Base-by-base conservation (phyloP, 2,329 filamentous ascomycete genomes). In the Madurella mycetomatis region DNA sequence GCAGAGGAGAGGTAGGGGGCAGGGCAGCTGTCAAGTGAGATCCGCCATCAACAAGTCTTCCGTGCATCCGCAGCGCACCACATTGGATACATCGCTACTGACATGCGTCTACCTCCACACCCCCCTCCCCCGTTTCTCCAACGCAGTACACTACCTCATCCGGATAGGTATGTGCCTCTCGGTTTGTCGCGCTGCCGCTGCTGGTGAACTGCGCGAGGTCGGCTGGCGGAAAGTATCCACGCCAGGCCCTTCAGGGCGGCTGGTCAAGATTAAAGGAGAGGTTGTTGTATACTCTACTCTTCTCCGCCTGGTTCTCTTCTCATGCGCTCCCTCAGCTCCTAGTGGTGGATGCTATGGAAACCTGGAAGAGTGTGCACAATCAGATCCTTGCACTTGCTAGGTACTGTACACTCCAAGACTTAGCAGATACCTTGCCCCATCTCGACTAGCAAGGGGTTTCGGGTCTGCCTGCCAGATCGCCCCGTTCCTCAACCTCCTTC, bases 401-500 rank as follows among this genome's bases (percentile, higher is more conserved):
- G 40, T 45, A 41, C 45, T n/a, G n/a, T n/a, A n/a, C n/a, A n/a
- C n/a, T n/a, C n/a, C n/a, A 9, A 17, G 39, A 49, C 57, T 52
- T 44, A 54, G 46, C 53, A 40, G 47, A 55, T 52, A 56, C 56
- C 57, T 53, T 56, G 55, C 57, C 58, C 61, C 64, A 63, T 66
- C 58, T 60, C 51, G 56, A 64, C 58, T 54, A 60, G 58, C 57
- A 58, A 40, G 59, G 56, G 49, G 45, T 60, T 57, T 56, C 62
- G 63, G 60, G 57, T 55, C 57, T 64, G 60, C 60, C 64, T 65
- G 65, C 66, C 64, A 70, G 69, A 71, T 71, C 69, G 65, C 64
- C 65, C 62, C 66, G 64, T 66, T 60, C 58, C 65, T 66, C 64
- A 66, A 69, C 71, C 74, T 76, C 74, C 75, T 78, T 76, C 75